Conservation (phyloP, 306 rosid genomes). For the Ormosia semicastrata region DNA sequence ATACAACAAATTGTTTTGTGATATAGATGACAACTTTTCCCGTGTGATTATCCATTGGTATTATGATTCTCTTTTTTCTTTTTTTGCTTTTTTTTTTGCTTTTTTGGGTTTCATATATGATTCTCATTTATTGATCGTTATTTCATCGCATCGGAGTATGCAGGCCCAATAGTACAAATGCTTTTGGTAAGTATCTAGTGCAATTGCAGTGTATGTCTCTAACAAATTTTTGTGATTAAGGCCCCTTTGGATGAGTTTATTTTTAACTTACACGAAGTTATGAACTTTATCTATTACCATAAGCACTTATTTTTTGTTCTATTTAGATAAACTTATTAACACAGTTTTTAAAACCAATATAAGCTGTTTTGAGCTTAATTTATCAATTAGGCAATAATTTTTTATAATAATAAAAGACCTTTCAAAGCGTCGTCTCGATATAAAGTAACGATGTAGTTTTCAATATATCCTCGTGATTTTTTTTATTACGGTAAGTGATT, state of each 20-base stretch:
- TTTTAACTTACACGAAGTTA: neutral
- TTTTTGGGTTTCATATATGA: neutral
- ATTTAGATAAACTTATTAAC: neutral
- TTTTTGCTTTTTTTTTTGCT: no score
- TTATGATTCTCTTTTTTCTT: neutral
- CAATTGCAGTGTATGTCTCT: neutral
- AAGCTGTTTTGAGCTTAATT: neutral
- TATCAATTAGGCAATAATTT: neutral
- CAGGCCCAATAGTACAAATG: neutral
- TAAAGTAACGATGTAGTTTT: no score
- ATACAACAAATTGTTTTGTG: conserved; percentile 31
- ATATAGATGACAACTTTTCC: conserved; percentile 31
- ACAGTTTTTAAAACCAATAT: neutral
- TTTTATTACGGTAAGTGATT: neutral
- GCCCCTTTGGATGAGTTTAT: neutral
- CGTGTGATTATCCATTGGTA: conserved; percentile 26
- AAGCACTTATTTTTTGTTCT: neutral
- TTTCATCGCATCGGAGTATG: neutral
- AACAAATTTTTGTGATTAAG: neutral
- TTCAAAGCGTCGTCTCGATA: no score
- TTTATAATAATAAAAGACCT: no score
- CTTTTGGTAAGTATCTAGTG: neutral
- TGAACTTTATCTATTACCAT: neutral
- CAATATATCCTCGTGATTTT: neutral
- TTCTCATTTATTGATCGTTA: neutral